phyloP scores from a whole-genome alignment of 106 monocot species.

The Allium cepa region DNA sequence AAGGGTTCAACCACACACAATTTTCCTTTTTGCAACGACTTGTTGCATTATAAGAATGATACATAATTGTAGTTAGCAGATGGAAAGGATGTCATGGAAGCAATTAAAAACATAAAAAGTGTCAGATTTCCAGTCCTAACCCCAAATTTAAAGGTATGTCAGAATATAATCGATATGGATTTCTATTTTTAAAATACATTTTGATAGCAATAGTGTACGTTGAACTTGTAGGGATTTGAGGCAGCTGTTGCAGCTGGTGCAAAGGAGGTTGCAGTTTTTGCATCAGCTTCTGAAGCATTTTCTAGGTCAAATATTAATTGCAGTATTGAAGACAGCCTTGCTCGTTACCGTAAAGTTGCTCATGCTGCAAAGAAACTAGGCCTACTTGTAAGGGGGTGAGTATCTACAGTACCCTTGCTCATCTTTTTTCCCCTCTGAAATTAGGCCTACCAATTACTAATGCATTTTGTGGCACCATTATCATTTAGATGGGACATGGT shows the following conservation, averaged over 20 bases:
- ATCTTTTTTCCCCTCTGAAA: too few relatives aligned
- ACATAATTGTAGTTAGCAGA: constrained; percentile 57
- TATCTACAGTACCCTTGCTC: too few relatives aligned
- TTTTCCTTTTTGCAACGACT: neutral
- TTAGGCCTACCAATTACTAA: too few relatives aligned
- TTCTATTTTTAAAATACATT: too few relatives aligned
- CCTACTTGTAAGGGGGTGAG: constrained; percentile 84
- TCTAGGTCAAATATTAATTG: constrained; percentile 83
- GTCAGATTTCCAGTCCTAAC: constrained; percentile 79
- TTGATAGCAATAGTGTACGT: too few relatives aligned
- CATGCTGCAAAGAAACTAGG: constrained; percentile 45
- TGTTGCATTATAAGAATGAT: neutral
- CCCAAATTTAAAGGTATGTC: constrained; percentile 77
- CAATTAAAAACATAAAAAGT: constrained; percentile 43
- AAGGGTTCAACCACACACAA: too few relatives aligned
- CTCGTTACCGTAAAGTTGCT: constrained; percentile 58
- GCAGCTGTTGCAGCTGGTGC: constrained; percentile 86
- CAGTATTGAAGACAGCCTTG: constrained; percentile 79
- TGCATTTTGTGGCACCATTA: too few relatives aligned
- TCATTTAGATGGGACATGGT: too few relatives aligned
- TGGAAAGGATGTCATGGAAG: constrained; percentile 84
- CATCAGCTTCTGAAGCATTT: constrained; percentile 88
- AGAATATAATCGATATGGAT: neutral
- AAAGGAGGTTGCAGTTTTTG: constrained; percentile 92
- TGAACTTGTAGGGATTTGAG: constrained; percentile 67